Evolutionary conservation across 495 filamentous ascomycete genomes (phyloP), one percentile per base, ranked within the genome.

Genomic region (Niebla homalea): DNA sequence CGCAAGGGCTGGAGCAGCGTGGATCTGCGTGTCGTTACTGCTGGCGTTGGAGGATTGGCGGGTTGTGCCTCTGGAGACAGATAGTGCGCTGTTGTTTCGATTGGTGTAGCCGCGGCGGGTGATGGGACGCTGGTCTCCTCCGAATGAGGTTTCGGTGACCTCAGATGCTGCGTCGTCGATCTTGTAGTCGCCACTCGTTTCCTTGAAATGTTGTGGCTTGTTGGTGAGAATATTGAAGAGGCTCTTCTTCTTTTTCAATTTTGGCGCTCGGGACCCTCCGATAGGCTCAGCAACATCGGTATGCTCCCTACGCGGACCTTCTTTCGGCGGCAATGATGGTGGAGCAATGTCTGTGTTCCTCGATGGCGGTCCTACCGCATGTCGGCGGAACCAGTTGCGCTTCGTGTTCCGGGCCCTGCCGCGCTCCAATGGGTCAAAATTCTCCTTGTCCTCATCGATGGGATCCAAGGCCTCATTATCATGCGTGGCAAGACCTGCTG

Each of bases 341-440:
- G 55, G 51, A 39, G 41, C 21, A 14, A 20, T 56, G 29, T 64
- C 51, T 15, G 40, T 49, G 18, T 49, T 56, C 40, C 40, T 42
- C 8, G 40, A 53, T 11, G 25, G 46, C 36, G 57, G 57, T 20
- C 37, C 23, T 20, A 18, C 21, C 14, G 56, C 43, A 23, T 68
- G 64, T 2, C 78, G 74, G 44, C 72, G 80, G 59, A 85, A 83
- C 82, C 81, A 87, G 2, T 74, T 75, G 55, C 76, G 72, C 36
- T 77, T 83, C 62, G 81, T 83, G 36, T 74, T 70, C 35, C 64
- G 44, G 16, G 14, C 41, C 12, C 36, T 46, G 29, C 46, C 45
- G 23, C 49, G 50, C n/a, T 46, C 38, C 16, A 39, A 43, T 4
- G 49, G 53, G 35, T 60, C 55, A 7, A 53, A 44, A 19, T 49